Conservation (phyloP, 2,329 filamentous ascomycete genomes). For the Alternaria solani region DNA sequence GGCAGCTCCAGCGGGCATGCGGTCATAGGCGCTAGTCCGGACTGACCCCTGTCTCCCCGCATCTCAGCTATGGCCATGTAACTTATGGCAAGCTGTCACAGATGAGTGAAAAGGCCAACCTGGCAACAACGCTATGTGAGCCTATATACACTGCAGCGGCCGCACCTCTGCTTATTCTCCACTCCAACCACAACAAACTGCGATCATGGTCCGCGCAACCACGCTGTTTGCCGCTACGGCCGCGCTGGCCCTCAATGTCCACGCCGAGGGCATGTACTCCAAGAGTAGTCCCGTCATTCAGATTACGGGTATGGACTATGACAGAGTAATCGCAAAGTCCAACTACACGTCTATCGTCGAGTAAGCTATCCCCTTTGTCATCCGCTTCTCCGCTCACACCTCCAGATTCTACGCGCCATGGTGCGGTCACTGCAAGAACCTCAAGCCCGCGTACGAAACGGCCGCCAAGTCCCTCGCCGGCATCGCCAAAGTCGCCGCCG, state of each 20-base stretch:
- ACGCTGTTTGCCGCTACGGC: conserved; percentile 62
- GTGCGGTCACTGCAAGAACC: conserved; percentile 96
- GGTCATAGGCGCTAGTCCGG: conserved; percentile 20
- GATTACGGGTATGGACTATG: conserved; percentile 79
- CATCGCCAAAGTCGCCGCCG: conserved; percentile 89
- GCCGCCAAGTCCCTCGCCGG: conserved; percentile 89
- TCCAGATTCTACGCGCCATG: conserved; percentile 95
- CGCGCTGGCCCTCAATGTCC: conserved; percentile 71
- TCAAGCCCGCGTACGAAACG: conserved; percentile 96
- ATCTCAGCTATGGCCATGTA: conserved; percentile 18
- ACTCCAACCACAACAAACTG: conserved; percentile 11
- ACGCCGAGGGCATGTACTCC: conserved; percentile 78
- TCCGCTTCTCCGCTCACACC: conserved; percentile 12
- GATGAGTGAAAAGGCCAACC: conserved; percentile 20
- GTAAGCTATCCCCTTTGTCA: conserved; percentile 34
- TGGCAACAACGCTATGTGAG: conserved; percentile 28
- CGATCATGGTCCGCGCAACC: conserved; percentile 48
- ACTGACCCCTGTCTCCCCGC: conserved; percentile 17
- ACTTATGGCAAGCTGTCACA: conserved; percentile 13
- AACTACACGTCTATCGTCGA: conserved; percentile 85
- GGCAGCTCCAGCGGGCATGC: conserved; percentile 11
- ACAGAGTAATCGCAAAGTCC: conserved; percentile 82
- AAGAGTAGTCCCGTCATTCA: conserved; percentile 89
- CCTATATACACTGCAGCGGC: conserved; percentile 17
- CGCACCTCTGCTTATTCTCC: conserved; percentile 9